These are phyloP conservation scores for Suillus decipiens DNA, from an alignment of 768 basidiomycete genomes.

Conservation along the genomic window DNA sequence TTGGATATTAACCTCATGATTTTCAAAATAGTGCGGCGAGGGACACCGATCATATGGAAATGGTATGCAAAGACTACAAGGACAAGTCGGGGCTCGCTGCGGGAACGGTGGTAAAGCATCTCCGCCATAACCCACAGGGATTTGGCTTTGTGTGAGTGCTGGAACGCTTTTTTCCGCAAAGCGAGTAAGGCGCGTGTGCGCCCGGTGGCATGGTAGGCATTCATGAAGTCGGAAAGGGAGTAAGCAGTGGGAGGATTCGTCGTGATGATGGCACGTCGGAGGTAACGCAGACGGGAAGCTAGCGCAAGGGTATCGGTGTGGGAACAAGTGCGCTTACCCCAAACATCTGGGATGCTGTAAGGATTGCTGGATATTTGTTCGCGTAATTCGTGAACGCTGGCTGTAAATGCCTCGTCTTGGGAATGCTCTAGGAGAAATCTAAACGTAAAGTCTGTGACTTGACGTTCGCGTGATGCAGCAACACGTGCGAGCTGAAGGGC, in stretches of 20 bases:
- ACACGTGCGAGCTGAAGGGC: constrained; percentile 50
- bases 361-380: not conserved
- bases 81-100: constrained; percentile 17
- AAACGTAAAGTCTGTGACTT: constrained; percentile 40
- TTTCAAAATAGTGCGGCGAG: constrained; percentile 31
- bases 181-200: constrained; percentile 21
- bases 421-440: constrained; percentile 31
- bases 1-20: constrained; percentile 13
- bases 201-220: constrained; percentile 24
- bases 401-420: constrained; percentile 12
- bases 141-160: constrained; percentile 26
- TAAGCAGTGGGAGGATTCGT: constrained; percentile 23
- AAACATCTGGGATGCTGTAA: constrained; percentile 3
- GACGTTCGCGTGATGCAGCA: constrained; percentile 28
- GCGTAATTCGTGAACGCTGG: constrained; percentile 18
- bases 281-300: constrained; percentile 23
- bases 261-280: constrained; percentile 28
- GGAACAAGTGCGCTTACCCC: constrained; percentile 1
- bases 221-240: constrained; percentile 20
- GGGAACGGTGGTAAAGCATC: constrained; percentile 30
- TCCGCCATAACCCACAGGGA: constrained; percentile 30
- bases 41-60: constrained; percentile 57
- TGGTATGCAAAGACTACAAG: constrained; percentile 49
- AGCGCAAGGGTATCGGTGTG: constrained; percentile 11
- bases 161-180: constrained; percentile 24